Evolutionary conservation across 2,329 filamentous ascomycete species (phyloP), one percentile per base, ranked within the genome.

Genomic region (Neocatenulostroma microsporum): DNA sequence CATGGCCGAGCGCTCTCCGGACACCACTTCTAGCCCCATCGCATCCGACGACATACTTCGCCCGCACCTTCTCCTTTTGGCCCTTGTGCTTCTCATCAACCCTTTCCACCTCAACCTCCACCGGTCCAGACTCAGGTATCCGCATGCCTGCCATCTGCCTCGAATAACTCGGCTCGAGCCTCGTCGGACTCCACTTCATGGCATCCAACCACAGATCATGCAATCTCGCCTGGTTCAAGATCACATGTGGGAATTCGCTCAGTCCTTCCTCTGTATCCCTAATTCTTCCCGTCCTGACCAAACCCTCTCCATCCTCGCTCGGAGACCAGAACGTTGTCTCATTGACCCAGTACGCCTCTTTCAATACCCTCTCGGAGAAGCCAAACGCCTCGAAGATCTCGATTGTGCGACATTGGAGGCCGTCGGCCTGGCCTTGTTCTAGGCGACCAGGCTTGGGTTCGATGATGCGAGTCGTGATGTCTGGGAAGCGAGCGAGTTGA

Each of bases 301-400:
- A 68, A 1, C 53, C 54, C 0, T 62, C 55, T 1, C 78, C 77
- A 23, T 76, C 61, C 21, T 68, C 57, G 38, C 75, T 73, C 0
- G 80, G 80, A 41, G 82, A 82, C 66, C 67, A 69, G 43, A 69
- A 69, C 7, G 63, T 64, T 39, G 80, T 74, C 62, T 82, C 80
- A n/a, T 81, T 65, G 63, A 83, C 74, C 51, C 78, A 77, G 51
- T 81, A 81, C 10, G 74, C 69, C 48, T 84, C 80, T 31, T 76
- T 77, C 72, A 76, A 77, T 2, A 70, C 72, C 4, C 72, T 63
- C 44, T 84, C 72, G 2, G 67, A 76, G 40, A 86, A 73, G 1
- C 76, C 80, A 47, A 86, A 81, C 33, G 73, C 77, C 48, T 86
- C 78, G 37, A 85, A 74, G n/a, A 85, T 82, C 56, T 86, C 78